phyloP scores from a whole-genome alignment of 2,329 filamentous ascomycete species.

The Aspergillus felis region DNA sequence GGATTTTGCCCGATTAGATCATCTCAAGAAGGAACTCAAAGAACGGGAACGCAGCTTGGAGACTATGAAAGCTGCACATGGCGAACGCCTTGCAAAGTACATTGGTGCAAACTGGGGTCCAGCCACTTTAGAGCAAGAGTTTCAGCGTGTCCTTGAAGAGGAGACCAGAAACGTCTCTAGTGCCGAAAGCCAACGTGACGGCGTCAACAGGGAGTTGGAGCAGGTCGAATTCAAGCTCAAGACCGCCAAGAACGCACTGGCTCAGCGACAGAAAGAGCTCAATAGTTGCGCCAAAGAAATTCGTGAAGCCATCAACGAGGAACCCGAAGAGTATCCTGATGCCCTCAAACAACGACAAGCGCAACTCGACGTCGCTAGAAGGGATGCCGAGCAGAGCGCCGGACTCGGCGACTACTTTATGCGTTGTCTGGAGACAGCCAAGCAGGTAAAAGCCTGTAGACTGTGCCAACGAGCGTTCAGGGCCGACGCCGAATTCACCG shows the following conservation, averaged over 20 bases:
- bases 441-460: constrained; percentile 68
- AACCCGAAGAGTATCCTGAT: constrained; percentile 49
- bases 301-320: constrained; percentile 53
- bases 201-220: constrained; percentile 66
- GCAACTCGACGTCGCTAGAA: constrained; percentile 50
- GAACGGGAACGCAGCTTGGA: constrained; percentile 71
- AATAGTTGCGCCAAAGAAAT: constrained; percentile 60
- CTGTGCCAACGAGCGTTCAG: constrained; percentile 71
- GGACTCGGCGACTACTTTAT: constrained; percentile 68
- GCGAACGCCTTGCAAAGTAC: constrained; percentile 62
- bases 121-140: constrained; percentile 65
- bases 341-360: constrained; percentile 50
- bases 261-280: constrained; percentile 61
- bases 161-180: constrained; percentile 59
- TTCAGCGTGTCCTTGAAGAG: constrained; percentile 58
- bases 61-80: constrained; percentile 72
- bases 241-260: constrained; percentile 60
- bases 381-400: constrained; percentile 64
- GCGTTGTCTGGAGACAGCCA: constrained; percentile 62
- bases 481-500: constrained; percentile 55
- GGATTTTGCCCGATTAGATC: constrained; percentile 78
- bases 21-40: constrained; percentile 73
- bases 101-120: constrained; percentile 66
- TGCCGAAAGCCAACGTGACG: constrained; percentile 67
- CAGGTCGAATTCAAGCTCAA: constrained; percentile 71